Evolutionary conservation across 768 basidiomycete genomes (phyloP), one percentile per base, ranked within the genome.

Genomic region (Tulasnella sp.): DNA sequence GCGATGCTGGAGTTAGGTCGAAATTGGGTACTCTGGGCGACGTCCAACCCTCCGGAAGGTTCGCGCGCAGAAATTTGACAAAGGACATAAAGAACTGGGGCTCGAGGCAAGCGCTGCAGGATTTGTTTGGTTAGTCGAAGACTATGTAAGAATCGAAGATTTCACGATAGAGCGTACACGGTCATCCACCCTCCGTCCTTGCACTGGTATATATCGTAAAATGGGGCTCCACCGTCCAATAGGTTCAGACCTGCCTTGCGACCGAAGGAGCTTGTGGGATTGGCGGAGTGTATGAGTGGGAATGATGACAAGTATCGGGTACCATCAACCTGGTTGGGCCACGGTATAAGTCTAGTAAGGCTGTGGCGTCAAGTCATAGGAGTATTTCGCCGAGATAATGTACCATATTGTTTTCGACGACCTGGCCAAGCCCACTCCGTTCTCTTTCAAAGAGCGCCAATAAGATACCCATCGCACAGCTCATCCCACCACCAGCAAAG

Each of bases 281-380:
- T 49, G 71, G 62, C 44, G 10, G 67, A 34, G 62, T 78, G 75
- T 31, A 85, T 70, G 15, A 90, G 75, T 2, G 86, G 82, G 62
- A 81, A 90, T 1, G 81, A 78, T 9, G 86, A 76, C n/a, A 90
- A 63, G 67, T 89, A 91, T 38, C 86, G 83, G 2, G 83, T 75
- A 4, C 88, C 88, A 10, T 86, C 82, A 17, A 90, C 85, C 87
- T 91, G 62, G n/a, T n/a, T n/a, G n/a, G n/a, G n/a, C n/a, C n/a
- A n/a, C n/a, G n/a, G n/a, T n/a, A n/a, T 38, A 7, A n/a, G 19
- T 15, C 22, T 42, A 24, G 34, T 15, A 60, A 9, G 31, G 48
- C 19, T 61, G n/a, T n/a, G n/a, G n/a, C n/a, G n/a, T n/a, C n/a
- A n/a, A n/a, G 15, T 3, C 4, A 25, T 11, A 25, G 19, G 8